Base-by-base conservation (phyloP, 257 asterid genomes). In the Ophiorrhiza pumila region DNA sequence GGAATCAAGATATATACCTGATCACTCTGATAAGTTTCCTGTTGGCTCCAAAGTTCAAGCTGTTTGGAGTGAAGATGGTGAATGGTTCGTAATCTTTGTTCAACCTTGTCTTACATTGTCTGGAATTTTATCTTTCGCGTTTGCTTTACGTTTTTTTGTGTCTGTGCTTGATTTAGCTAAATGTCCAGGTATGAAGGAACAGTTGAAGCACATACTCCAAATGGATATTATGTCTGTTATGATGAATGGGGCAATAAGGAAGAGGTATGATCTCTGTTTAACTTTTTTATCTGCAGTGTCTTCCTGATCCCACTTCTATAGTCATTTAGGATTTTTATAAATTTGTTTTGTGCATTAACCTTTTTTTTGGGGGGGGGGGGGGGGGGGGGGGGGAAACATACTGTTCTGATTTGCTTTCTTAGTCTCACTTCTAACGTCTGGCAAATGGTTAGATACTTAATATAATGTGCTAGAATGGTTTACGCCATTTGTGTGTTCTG, bases 41-140 rank as follows among this genome's bases (percentile, higher is more conserved):
- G 73, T 92, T 70, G 99, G 98, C 77, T 85, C 88, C 77, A 95
- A 89, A 85, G 96, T 92, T 75, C 98, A 90, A 86, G 99, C 99
- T 41, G 96, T 92, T 80, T 95, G 93, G 91, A 95, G 99, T 45
- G 97, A 92, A 79, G 98, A 95, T 76, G 98, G 98, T 81, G 99
- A 95, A 77, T 95, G 99, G 99, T 92, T 82, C 46, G 69, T 76
- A 39, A 56, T 43, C 42, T 37, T 56, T 50, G 69, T 23, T 60
- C 2, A 59, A 27, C 59, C 34, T 34, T 74, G 34, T 22, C 73
- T 43, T 41, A 61, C 50, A 34, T 56, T 37, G 22, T 62, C 22
- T 50, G 56, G 35, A 55, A 65, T 0, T 56, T 71, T 49, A 71
- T 57, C 62, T 29, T 27, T 47, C 69, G 74, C 73, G 70, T 45